Percentiles rank a stretch among this genome's conserved stretches.
Evolutionary conservation across 192 early-diverging fungal species (phyloP).

Genomic region (Cladochytrium replicatum): DNA sequence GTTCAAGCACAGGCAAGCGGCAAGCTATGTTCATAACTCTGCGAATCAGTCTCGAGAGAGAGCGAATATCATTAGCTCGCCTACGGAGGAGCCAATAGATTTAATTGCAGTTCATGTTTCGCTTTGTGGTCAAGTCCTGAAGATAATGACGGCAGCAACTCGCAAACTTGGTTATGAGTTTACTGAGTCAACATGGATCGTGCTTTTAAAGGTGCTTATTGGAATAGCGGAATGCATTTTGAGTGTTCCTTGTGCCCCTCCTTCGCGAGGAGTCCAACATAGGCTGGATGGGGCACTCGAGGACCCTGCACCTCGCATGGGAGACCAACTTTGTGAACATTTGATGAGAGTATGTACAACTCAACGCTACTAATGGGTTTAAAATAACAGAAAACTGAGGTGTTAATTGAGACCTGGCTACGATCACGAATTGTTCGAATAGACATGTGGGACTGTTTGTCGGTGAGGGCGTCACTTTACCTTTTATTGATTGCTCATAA

Average conservation of each 20-base stretch:
- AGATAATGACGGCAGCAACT: constrained; percentile 49
- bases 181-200: constrained; percentile 67
- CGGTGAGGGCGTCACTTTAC: constrained; percentile 17
- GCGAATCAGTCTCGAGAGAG: not conserved
- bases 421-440: constrained; percentile 51
- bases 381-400: constrained; percentile 30
- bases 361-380: not conserved
- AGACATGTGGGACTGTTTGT: constrained; percentile 73
- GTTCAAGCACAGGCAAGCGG: constrained; percentile 35
- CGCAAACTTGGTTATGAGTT: constrained; percentile 48
- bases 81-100: not conserved
- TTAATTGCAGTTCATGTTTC: constrained; percentile 43
- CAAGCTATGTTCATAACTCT: constrained; percentile 2
- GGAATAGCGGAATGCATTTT: constrained; percentile 68
- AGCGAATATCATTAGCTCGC: constrained; percentile 10
- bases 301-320: constrained; percentile 44
- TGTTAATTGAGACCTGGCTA: constrained; percentile 70
- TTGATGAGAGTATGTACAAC: constrained; percentile 46
- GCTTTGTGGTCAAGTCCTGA: constrained; percentile 62
- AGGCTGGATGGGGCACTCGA: constrained; percentile 15
- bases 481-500: constrained; percentile 18
- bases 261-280: not conserved
- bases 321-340: constrained; percentile 64
- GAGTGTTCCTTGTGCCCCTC: constrained; percentile 27
- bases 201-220: constrained; percentile 68